Evolutionary conservation across 2,329 filamentous ascomycete species (phyloP).

Genomic region (Stachybotrys chartarum): DNA sequence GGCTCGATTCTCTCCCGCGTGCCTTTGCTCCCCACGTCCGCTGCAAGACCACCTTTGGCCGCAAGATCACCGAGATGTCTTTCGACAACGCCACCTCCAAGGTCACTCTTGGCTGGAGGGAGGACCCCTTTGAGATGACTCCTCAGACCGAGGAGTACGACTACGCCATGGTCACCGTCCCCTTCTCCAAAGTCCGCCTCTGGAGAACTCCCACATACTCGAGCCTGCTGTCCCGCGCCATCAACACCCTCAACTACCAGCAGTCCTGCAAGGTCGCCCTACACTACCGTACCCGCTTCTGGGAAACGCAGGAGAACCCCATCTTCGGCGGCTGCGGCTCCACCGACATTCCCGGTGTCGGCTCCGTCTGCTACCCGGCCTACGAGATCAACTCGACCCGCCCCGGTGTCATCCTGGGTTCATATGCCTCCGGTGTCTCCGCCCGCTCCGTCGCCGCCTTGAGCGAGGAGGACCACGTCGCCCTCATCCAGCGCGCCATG

Average conservation of each 20-base stretch:
- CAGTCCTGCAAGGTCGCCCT: slow-evolving; percentile 36
- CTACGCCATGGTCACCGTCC: slow-evolving; percentile 27
- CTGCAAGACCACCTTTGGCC: slow-evolving; percentile 12
- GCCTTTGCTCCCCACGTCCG: slow-evolving; percentile 25
- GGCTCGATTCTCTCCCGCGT: slow-evolving; percentile 24
- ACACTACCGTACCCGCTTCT: slow-evolving; percentile 45
- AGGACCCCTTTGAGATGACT: slow-evolving; percentile 13
- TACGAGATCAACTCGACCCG: slow-evolving; percentile 11
- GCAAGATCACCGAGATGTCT: slow-evolving; percentile 14
- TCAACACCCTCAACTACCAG: slow-evolving; percentile 14
- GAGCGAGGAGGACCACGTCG: slow-evolving; percentile 12
- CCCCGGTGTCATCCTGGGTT: slow-evolving; percentile 7
- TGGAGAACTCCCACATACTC: slow-evolving; percentile 29
- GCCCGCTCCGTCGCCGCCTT: slow-evolving; percentile 5
- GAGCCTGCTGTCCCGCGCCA: slow-evolving; percentile 15
- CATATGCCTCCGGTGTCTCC: slow-evolving; percentile 5
- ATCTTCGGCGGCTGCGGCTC: slow-evolving; percentile 34
- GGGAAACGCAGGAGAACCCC: slow-evolving; percentile 17
- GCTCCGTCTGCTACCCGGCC: slow-evolving; percentile 11
- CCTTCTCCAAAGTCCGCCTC: slow-evolving; percentile 28
- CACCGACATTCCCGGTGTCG: slow-evolving; percentile 6
- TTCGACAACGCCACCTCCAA: slow-evolving; percentile 11
- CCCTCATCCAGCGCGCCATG: slow-evolving; percentile 8
- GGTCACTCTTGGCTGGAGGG: slow-evolving; percentile 10
- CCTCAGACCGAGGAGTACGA: slow-evolving; percentile 23